These are phyloP conservation scores for Tylopilus intermedius DNA, from an alignment of 768 basidiomycete genomes.

Conservation along the genomic window DNA sequence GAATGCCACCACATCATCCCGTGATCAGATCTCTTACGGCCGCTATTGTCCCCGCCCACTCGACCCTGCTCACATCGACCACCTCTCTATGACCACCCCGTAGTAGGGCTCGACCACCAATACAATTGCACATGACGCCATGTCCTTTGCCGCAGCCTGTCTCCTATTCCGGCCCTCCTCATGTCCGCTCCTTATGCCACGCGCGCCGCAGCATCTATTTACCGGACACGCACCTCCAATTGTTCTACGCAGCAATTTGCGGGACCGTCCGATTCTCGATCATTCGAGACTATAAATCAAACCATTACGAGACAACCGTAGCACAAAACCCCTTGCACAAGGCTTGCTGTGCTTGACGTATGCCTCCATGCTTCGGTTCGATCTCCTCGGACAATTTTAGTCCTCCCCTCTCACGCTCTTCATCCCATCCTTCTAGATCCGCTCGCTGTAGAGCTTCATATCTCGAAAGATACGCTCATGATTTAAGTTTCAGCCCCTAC, in stretches of 20 bases:
- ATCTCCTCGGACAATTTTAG: slow-evolving; percentile 24
- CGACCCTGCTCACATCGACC: slow-evolving; percentile 1
- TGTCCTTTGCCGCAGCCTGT: not conserved
- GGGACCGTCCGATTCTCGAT: slow-evolving; percentile 21
- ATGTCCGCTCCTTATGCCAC: slow-evolving; percentile 8
- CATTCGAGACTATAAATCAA: slow-evolving; percentile 1
- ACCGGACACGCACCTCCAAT: not conserved
- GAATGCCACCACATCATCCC: slow-evolving; percentile 14
- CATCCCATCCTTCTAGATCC: not conserved
- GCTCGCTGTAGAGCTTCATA: slow-evolving; percentile 1
- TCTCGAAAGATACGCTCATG: slow-evolving; percentile 15
- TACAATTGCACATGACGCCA: not conserved
- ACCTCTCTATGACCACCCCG: not conserved
- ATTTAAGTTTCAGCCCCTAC: slow-evolving; percentile 14
- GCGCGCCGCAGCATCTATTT: slow-evolving; percentile 14
- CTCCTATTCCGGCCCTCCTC: not conserved
- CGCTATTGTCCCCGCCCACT: slow-evolving; percentile 1
- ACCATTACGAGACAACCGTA: slow-evolving; percentile 1
- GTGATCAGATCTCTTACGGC: slow-evolving; percentile 13
- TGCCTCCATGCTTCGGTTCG: slow-evolving; percentile 3
- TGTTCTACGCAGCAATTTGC: slow-evolving; percentile 10
- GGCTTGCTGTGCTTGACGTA: slow-evolving; percentile 17
- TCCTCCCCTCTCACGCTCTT: slow-evolving; percentile 1
- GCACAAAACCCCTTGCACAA: not conserved
- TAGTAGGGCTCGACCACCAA: too few relatives aligned